Conservation (phyloP, 805 yeast species). For the Suhomyces pyralidae region DNA sequence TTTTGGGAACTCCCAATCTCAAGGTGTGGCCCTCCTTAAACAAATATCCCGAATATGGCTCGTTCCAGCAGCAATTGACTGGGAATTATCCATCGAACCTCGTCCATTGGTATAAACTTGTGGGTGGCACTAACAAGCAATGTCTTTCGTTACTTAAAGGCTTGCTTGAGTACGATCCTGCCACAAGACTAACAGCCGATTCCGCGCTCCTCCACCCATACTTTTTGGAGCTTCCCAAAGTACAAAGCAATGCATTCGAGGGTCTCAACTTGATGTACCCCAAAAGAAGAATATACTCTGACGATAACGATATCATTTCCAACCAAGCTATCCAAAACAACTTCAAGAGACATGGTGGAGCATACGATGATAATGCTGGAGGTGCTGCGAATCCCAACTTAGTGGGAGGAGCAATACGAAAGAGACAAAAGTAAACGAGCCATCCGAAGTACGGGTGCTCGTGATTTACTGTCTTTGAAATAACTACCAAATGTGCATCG, state of each 20-base stretch:
- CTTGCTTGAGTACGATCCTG: constrained; percentile 80
- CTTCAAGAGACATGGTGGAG: constrained; percentile 26
- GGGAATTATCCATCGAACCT: constrained; percentile 66
- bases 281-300: constrained; percentile 78
- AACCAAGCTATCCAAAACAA: constrained; percentile 21
- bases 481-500: too few species aligned
- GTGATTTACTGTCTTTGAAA: not conserved
- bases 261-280: constrained; percentile 77
- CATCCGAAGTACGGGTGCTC: not conserved
- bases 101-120: constrained; percentile 80
- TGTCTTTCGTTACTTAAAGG: constrained; percentile 65
- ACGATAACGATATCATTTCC: constrained; percentile 71
- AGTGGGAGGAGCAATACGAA: constrained; percentile 13
- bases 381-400: not conserved
- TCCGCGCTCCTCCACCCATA: constrained; percentile 74
- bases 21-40: constrained; percentile 77
- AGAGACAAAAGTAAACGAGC: constrained; percentile 20
- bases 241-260: constrained; percentile 75
- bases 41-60: constrained; percentile 76
- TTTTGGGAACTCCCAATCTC: constrained; percentile 83
- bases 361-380: constrained; percentile 15
- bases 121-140: constrained; percentile 69
- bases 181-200: constrained; percentile 71
- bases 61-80: constrained; percentile 49
- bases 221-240: constrained; percentile 68